Evolutionary conservation across 768 basidiomycete species (phyloP).

Genomic region (Pulveroboletus sp.): DNA sequence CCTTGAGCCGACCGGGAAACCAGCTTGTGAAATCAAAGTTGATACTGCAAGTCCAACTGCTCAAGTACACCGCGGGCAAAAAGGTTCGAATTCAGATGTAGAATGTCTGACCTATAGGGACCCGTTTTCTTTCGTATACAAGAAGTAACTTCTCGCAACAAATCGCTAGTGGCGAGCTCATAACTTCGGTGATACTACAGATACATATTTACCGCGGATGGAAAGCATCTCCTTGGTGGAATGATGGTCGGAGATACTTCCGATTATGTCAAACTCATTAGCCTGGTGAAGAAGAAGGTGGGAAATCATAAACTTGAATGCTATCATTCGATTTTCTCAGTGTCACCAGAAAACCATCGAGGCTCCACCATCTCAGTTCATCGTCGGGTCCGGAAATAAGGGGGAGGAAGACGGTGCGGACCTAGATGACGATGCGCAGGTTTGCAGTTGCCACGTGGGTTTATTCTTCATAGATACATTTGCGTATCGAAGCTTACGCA

Average conservation of each 20-base stretch:
- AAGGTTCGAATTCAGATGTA: slow-evolving; percentile 18
- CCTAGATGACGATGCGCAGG: slow-evolving; percentile 67
- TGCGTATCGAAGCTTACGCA: background rate
- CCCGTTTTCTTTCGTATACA: slow-evolving; percentile 69
- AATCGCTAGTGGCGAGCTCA: background rate
- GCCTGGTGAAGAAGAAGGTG: slow-evolving; percentile 66
- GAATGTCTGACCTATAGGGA: slow-evolving; percentile 68
- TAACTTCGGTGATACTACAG: slow-evolving; percentile 17
- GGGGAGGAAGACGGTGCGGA: slow-evolving; percentile 62
- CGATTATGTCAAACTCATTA: slow-evolving; percentile 68
- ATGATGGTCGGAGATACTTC: slow-evolving; percentile 78
- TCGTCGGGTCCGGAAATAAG: slow-evolving; percentile 50
- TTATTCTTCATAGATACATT: background rate
- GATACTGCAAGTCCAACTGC: background rate
- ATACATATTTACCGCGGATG: slow-evolving; percentile 70
- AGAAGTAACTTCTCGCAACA: slow-evolving; percentile 41
- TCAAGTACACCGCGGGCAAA: background rate
- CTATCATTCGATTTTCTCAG: background rate
- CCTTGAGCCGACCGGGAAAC: too few species aligned
- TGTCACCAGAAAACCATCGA: slow-evolving; percentile 57
- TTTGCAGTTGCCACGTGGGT: slow-evolving; percentile 65
- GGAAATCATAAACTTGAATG: background rate
- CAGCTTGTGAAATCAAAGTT: background rate
- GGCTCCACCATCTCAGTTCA: slow-evolving; percentile 62
- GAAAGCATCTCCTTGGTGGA: slow-evolving; percentile 69